Evolutionary conservation across 164 flowering plant species (phyloP), one percentile per base, ranked within the genome.

Genomic region (Tetracentron sinense): DNA sequence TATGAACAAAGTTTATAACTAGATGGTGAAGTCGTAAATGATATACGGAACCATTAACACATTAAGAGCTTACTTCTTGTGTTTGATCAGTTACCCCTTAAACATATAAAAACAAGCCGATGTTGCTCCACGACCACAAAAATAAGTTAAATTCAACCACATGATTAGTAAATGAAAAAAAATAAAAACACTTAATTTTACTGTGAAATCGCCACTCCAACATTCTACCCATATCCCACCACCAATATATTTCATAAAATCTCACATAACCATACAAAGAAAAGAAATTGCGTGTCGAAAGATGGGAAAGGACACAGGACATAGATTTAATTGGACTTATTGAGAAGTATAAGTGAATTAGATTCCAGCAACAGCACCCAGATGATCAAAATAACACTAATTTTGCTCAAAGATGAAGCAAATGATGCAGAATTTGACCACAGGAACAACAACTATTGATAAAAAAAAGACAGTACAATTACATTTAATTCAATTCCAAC

Each of bases 401-500:
- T 38, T 51, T 20, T 11, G 46, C 38, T 23, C n/a, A 22, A 54
- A 56, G 22, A 16, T 4, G 27, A 42, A 52, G 55, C 55, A 52
- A 22, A n/a, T n/a, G n/a, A n/a, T n/a, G n/a, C n/a, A n/a, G n/a
- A 52, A 10, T 21, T 15, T 26, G 27, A 50, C 27, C 20, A 21
- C 8, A 14, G 12, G 27, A 8, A 20, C 7, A 22, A 50, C 27
- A 28, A 1, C 31, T 44, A 30, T 52, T 25, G 44, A 21, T 54
- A 30, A 60, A 59, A 21, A 35, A 42, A 20, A 60, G 25, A 31
- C n/a, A 16, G 49, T 38, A 52, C 54, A 26, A 54, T 48, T n/a
- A 23, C 33, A 65, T 30, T 22, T 30, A 19, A 10, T 35, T 20
- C 56, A 22, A n/a, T n/a, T 28, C 60, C 21, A 65, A 46, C 60